Evolutionary conservation across 768 basidiomycete species (phyloP).

Genomic region (Phaeolepiota aurea): DNA sequence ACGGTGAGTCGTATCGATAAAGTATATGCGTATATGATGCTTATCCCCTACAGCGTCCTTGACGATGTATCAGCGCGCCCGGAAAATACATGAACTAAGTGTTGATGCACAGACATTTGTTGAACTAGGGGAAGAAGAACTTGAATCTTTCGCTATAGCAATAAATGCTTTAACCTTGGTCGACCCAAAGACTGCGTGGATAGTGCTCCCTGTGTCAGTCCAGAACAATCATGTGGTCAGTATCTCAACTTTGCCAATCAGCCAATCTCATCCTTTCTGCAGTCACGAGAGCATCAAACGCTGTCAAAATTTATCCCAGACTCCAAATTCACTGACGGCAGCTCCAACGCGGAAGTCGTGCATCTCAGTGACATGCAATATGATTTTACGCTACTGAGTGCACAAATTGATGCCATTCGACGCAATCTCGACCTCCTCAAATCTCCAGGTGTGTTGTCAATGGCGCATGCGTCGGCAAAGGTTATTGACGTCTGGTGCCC

Average conservation of each 20-base stretch:
- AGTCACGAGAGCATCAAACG: slow-evolving; percentile 68
- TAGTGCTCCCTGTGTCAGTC: slow-evolving; percentile 53
- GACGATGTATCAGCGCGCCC: slow-evolving; percentile 88
- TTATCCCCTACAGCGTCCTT: slow-evolving; percentile 5
- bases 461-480: too few relatives aligned
- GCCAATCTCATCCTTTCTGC: slow-evolving; percentile 9
- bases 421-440: slow-evolving; percentile 55
- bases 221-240: slow-evolving; percentile 41
- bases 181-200: slow-evolving; percentile 77
- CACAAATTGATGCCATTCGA: slow-evolving; percentile 67
- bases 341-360: slow-evolving; percentile 69
- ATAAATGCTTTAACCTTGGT: slow-evolving; percentile 85
- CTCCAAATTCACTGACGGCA: slow-evolving; percentile 53
- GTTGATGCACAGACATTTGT: slow-evolving; percentile 28
- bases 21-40: not conserved
- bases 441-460: slow-evolving; percentile 66
- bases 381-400: slow-evolving; percentile 68
- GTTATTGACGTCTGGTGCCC: too few relatives aligned
- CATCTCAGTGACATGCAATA: slow-evolving; percentile 72
- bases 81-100: slow-evolving; percentile 61
- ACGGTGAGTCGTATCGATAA: slow-evolving; percentile 47
- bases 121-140: slow-evolving; percentile 53
- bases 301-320: slow-evolving; percentile 73
- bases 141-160: slow-evolving; percentile 77
- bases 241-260: slow-evolving; percentile 13